Conservation (phyloP, 2,329 filamentous ascomycete genomes). For the Albifimbria verrucaria region DNA sequence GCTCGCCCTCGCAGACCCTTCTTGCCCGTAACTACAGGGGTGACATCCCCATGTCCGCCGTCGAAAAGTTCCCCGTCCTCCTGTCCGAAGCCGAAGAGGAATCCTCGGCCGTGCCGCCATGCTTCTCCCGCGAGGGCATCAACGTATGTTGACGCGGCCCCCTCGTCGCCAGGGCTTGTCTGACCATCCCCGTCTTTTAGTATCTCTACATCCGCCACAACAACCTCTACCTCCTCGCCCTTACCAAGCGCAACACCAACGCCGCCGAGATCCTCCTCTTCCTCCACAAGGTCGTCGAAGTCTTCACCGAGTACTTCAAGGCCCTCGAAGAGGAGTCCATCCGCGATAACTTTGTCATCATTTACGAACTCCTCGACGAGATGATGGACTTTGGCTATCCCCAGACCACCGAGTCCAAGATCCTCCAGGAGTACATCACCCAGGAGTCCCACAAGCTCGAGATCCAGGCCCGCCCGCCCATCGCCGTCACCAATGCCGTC, state of each 20-base stretch:
- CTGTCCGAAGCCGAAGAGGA: constrained; percentile 99
- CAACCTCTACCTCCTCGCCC: constrained; percentile 95
- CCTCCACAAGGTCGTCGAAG: constrained; percentile 95
- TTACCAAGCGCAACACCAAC: constrained; percentile 99
- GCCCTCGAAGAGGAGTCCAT: constrained; percentile 98
- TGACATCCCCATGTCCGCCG: constrained; percentile 98
- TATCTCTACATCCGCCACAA: constrained; percentile 99
- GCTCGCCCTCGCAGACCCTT: constrained; percentile 69
- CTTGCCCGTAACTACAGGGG: constrained; percentile 97
- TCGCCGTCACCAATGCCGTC: constrained; percentile 96
- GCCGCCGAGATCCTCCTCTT: constrained; percentile 97
- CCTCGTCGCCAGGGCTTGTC: constrained; percentile 8
- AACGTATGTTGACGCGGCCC: constrained; percentile 61
- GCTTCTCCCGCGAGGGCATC: constrained; percentile 97
- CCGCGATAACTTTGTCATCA: constrained; percentile 98
- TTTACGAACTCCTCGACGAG: constrained; percentile 97
- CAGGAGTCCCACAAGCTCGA: constrained; percentile 99
- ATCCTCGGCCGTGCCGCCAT: constrained; percentile 93
- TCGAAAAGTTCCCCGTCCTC: constrained; percentile 95
- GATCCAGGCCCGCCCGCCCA: constrained; percentile 90
- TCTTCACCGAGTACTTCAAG: constrained; percentile 99
- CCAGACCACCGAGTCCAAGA: constrained; percentile 97
- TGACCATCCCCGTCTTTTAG: constrained; percentile 38
- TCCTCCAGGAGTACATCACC: constrained; percentile 98
- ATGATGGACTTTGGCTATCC: constrained; percentile 99